Conservation (phyloP, 108 stramenopile species). For the Pseudonitzschia multiseries region DNA sequence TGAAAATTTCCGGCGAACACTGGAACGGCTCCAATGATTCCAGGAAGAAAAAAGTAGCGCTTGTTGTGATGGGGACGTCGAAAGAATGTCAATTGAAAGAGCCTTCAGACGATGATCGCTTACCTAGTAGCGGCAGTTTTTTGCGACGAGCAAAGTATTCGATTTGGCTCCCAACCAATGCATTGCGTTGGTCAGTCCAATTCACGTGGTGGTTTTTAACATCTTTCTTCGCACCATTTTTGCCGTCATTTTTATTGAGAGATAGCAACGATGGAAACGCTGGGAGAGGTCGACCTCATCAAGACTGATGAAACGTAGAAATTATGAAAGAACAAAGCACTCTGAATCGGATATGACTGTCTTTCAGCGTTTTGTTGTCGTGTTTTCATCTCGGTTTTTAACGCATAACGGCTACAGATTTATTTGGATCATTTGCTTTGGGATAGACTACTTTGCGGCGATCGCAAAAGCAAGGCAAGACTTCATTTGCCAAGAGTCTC, state of each 20-base stretch:
- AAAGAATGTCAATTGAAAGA: slow-evolving; percentile 7
- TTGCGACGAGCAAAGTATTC: background rate
- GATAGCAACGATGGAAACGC: background rate
- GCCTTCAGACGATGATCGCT: background rate
- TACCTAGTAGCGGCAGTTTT: background rate
- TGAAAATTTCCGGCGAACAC: slow-evolving; percentile 9
- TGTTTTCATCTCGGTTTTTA: no score
- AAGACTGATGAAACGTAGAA: slow-evolving; percentile 1
- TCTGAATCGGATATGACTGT: background rate
- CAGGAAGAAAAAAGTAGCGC: slow-evolving; percentile 8
- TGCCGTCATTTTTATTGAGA: slow-evolving; percentile 1
- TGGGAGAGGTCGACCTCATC: background rate
- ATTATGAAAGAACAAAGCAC: background rate
- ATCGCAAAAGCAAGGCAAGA: no score
- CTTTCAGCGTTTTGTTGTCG: no score
- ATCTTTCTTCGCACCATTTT: slow-evolving; percentile 2
- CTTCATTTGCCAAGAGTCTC: no score
- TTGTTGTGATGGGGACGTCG: slow-evolving; percentile 11
- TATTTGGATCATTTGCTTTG: no score
- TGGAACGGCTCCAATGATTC: background rate
- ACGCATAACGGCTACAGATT: no score
- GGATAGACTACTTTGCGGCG: no score
- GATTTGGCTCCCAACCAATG: background rate
- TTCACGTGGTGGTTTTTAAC: background rate
- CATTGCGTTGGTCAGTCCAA: background rate